Evolutionary conservation across 2,329 filamentous ascomycete genomes (phyloP), one percentile per base, ranked within the genome.

Genomic region (Diaporthe citri): DNA sequence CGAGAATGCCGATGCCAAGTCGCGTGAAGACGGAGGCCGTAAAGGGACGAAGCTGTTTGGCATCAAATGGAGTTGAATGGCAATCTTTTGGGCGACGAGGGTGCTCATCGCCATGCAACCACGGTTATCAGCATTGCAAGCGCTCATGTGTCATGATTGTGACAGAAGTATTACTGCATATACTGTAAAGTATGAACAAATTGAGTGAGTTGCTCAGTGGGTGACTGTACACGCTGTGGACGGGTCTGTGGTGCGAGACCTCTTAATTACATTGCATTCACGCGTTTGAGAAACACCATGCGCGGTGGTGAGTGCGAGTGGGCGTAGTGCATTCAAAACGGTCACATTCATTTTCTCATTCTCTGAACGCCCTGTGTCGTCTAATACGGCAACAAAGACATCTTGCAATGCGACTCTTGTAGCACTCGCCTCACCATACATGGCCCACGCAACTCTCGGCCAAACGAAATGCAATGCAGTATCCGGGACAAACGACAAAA

Each of bases 1-100:
- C 22, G 92, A 94, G 81, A 90, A 92, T 72, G 87, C 88, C 48
- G 89, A 91, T 51, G 83, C 85, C 1, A 80, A 83, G 20, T 64
- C 79, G 13, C 78, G 82, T 0, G 34, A 79, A 67, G n/a, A 79
- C 78, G 15, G 80, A 78, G 5, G 84, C 83, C 9, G 82, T 82
- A 74, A 87, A 87, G 75, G 85, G 72, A 83, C 88, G 55, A 92
- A 86, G 77, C 83, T 93, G 60, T 91, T 93, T 78, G 92, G 92
- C 8, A 88, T 93, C 41, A 90, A 88, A 75, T 93, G 91, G 91
- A 82, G 79, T 57, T 87, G 76, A 82, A 15, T 36, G 4, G 46
- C 4, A 22, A n/a, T n/a, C n/a, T 22, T 15, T 34, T n/a, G 43
- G 31, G 25, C 7, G 6, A 6, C 31, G 10, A 25, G 20, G 22